Conservation (phyloP, 1,139 yeast genomes). For the Scheffersomyces cryptocercus region DNA sequence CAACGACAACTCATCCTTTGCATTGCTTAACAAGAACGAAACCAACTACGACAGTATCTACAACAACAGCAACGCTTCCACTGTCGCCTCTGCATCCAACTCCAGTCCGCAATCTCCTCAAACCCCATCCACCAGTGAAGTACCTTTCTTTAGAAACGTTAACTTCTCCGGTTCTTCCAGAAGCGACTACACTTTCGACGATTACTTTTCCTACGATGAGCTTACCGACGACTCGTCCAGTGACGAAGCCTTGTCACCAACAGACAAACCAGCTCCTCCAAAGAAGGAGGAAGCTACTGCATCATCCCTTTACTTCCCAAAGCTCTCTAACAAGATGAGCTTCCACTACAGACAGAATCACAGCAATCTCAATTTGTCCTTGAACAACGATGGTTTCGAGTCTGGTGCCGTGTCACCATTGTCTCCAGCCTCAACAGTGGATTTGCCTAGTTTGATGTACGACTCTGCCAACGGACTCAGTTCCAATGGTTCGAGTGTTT, state of each 20-base stretch:
- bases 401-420: conserved; percentile 1
- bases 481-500: neutral
- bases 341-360: conserved; percentile 46
- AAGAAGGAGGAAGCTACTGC: conserved; percentile 14
- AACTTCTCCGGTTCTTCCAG: conserved; percentile 37
- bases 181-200: conserved; percentile 37
- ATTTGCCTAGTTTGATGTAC: neutral
- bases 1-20: conserved; percentile 35
- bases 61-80: conserved; percentile 1
- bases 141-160: conserved; percentile 45
- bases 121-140: conserved; percentile 12
- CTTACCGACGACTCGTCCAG: neutral
- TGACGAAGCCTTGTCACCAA: conserved; percentile 3
- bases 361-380: conserved; percentile 42
- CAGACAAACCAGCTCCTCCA: conserved; percentile 1
- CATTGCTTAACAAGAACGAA: conserved; percentile 28
- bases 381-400: conserved; percentile 2
- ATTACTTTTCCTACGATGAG: conserved; percentile 28
- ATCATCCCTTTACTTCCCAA: conserved; percentile 10
- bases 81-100: conserved; percentile 8
- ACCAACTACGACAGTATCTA: conserved; percentile 5
- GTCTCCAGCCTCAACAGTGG: neutral
- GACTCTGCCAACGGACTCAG: too few relatives aligned
- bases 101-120: conserved; percentile 9
- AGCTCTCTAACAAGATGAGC: conserved; percentile 30